Percentiles rank a stretch among this genome's conserved stretches.
These are phyloP conservation scores for Kodamaea kaohsiungensis DNA, from an alignment of 805 yeast species.

Conservation along the genomic window DNA sequence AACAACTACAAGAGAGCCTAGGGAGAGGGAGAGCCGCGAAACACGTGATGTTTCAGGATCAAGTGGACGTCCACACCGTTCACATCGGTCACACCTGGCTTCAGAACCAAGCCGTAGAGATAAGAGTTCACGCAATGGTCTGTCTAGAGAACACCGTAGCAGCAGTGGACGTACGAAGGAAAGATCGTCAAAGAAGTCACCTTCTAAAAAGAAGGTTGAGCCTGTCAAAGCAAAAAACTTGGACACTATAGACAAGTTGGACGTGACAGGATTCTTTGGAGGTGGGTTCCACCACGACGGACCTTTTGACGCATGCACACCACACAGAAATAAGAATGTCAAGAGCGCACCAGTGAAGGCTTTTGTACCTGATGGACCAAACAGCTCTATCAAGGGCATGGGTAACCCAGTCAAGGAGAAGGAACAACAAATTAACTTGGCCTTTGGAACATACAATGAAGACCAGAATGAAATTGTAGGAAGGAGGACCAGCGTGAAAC, in stretches of 20 bases:
- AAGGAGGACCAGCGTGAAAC: slow-evolving; percentile 17
- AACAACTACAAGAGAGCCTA: slow-evolving; percentile 4
- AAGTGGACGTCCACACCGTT: slow-evolving; percentile 2
- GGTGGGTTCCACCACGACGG: slow-evolving; percentile 98
- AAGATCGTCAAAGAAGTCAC: slow-evolving; percentile 27
- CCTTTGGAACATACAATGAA: slow-evolving; percentile 69
- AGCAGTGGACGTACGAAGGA: slow-evolving; percentile 13
- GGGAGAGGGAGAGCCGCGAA: slow-evolving; percentile 9
- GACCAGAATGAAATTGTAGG: slow-evolving; percentile 43
- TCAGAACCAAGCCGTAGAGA: slow-evolving; percentile 13
- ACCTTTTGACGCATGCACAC: slow-evolving; percentile 98
- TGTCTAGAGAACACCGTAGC: slow-evolving; percentile 13
- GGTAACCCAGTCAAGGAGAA: slow-evolving; percentile 47
- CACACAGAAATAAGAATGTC: slow-evolving; percentile 81
- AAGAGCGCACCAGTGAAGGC: slow-evolving; percentile 90
- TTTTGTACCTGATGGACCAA: slow-evolving; percentile 95
- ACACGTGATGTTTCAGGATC: slow-evolving; percentile 2
- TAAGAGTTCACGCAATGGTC: slow-evolving; percentile 6
- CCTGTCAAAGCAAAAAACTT: slow-evolving; percentile 66
- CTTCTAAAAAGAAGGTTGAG: slow-evolving; percentile 44
- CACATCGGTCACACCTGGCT: slow-evolving; percentile 15
- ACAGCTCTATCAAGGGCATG: slow-evolving; percentile 74
- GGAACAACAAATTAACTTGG: slow-evolving; percentile 62
- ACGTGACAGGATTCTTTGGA: slow-evolving; percentile 93
- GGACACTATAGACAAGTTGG: slow-evolving; percentile 92